Evolutionary conservation across 1,139 yeast genomes (phyloP).

Genomic region (Taphrina flavorubra): DNA sequence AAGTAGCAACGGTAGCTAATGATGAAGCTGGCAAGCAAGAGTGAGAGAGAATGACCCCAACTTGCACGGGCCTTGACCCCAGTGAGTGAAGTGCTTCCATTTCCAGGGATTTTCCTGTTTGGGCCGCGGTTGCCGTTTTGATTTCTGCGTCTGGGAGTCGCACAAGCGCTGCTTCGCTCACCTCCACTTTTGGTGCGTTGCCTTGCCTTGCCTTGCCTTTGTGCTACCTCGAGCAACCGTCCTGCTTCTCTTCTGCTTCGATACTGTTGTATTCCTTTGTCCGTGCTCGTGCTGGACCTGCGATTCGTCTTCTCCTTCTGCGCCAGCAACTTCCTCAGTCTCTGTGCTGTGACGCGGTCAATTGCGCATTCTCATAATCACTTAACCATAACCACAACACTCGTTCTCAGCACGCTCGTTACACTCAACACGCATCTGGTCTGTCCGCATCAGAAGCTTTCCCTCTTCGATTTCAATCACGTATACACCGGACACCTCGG

Average conservation of each 20-base stretch:
- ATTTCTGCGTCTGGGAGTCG: constrained; percentile 1
- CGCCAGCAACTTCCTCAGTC: not conserved
- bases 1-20: no score
- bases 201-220: not conserved
- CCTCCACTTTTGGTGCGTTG: not conserved
- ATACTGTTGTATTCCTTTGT: not conserved
- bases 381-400: not conserved
- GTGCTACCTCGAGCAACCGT: not conserved
- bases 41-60: not conserved
- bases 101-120: no score
- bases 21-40: not conserved
- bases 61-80: no score
- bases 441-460: not conserved
- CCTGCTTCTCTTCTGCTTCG: not conserved
- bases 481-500: not conserved
- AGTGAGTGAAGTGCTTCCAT: no score
- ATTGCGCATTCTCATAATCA: no score
- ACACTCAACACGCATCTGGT: not conserved
- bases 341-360: no score
- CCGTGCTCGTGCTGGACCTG: not conserved
- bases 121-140: constrained; percentile 15
- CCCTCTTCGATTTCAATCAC: not conserved
- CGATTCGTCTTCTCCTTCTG: no score
- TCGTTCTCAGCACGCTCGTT: constrained; percentile 7
- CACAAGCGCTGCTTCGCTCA: no score